phyloP scores from a whole-genome alignment of 805 yeast species.

The Jamesozyma gamospora region DNA sequence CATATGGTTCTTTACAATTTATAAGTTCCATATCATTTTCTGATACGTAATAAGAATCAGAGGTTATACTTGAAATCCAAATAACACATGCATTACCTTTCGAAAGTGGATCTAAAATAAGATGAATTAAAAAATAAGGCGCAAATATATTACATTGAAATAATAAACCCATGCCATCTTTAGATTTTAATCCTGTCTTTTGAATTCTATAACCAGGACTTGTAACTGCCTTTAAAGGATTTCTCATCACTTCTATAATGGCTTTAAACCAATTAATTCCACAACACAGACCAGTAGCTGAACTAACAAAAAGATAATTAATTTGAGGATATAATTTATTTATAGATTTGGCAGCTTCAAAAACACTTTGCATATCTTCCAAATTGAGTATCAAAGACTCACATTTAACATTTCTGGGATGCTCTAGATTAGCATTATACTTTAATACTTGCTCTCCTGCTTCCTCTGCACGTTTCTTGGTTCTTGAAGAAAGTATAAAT shows the following conservation, averaged over 20 bases:
- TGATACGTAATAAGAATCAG: conserved; percentile 63
- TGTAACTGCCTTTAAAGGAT: conserved; percentile 74
- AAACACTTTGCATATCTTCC: conserved; percentile 74
- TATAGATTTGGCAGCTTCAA: conserved; percentile 62
- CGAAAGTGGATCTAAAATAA: conserved; percentile 42
- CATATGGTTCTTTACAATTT: conserved; percentile 60
- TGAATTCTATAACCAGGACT: conserved; percentile 80
- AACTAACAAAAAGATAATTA: conserved; percentile 74
- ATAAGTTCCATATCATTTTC: conserved; percentile 66
- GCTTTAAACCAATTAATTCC: conserved; percentile 87
- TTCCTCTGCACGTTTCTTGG: conserved; percentile 71
- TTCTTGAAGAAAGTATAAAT: conserved; percentile 78
- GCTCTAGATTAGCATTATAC: conserved; percentile 31
- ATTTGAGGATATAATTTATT: conserved; percentile 50
- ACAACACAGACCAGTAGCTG: conserved; percentile 78
- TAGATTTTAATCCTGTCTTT: conserved; percentile 59
- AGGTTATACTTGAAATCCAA: conserved; percentile 82
- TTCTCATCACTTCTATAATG: conserved; percentile 46
- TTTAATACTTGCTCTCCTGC: conserved; percentile 49
- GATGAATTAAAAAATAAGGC: conserved; percentile 74
- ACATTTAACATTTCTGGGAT: conserved; percentile 56
- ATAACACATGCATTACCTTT: conserved; percentile 52
- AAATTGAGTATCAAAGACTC: conserved; percentile 84
- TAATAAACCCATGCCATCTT: conserved; percentile 74
- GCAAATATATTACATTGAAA: conserved; percentile 95